These are phyloP conservation scores for Sideroxylon spinosum DNA, from an alignment of 179 eudicot species.

Conservation along the genomic window DNA sequence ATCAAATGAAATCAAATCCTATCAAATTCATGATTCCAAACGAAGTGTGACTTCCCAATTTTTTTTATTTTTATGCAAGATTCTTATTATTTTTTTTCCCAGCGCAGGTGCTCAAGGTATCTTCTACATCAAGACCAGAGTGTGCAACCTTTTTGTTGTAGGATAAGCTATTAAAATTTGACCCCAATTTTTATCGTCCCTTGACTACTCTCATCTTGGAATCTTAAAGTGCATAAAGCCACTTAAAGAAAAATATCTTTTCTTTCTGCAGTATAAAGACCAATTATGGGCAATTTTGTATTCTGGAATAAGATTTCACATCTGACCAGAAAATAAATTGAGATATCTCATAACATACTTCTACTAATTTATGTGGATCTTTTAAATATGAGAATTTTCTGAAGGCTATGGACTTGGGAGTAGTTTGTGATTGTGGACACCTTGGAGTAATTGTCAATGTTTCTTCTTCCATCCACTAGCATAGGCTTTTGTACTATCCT, in stretches of 20 bases:
- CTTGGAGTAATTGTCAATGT: background rate
- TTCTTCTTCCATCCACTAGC: slow-evolving; percentile 3
- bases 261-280: background rate
- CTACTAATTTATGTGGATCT: background rate
- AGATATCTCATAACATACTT: background rate
- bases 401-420: background rate
- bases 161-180: background rate
- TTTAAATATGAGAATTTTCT: background rate
- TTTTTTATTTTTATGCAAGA: background rate
- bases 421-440: background rate
- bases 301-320: background rate
- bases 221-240: background rate
- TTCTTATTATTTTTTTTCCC: background rate
- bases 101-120: background rate
- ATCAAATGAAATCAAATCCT: too few relatives aligned
- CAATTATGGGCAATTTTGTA: background rate
- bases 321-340: background rate
- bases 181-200: background rate
- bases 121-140: background rate
- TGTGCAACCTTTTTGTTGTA: slow-evolving; percentile 1
- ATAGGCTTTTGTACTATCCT: slow-evolving; percentile 5
- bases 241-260: background rate
- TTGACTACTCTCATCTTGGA: background rate
- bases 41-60: too few relatives aligned
- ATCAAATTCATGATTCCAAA: too few relatives aligned